phyloP scores from a whole-genome alignment of 2,329 filamentous ascomycete genomes.

The Trichothecium sympodiale region DNA sequence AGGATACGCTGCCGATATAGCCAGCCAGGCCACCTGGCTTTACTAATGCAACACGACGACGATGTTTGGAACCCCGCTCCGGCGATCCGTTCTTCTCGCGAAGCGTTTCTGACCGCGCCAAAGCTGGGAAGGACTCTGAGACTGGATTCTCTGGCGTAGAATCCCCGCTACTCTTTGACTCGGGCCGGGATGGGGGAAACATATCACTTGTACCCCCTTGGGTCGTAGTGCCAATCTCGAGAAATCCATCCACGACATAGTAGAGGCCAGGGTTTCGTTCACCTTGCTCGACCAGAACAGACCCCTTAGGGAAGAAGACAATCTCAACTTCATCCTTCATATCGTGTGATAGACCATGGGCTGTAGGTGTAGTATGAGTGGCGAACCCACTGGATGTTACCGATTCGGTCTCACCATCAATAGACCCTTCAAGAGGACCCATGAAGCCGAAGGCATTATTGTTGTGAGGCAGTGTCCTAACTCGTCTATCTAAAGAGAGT shows the following conservation, averaged over 20 bases:
- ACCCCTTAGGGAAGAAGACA: constrained; percentile 91
- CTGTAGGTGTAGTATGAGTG: constrained; percentile 49
- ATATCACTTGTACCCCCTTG: constrained; percentile 14
- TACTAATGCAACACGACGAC: constrained; percentile 74
- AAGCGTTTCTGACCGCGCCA: constrained; percentile 15
- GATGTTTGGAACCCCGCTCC: constrained; percentile 22
- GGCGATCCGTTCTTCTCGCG: constrained; percentile 9
- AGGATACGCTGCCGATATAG: constrained; percentile 89
- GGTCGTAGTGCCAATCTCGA: constrained; percentile 77
- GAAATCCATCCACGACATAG: constrained; percentile 93
- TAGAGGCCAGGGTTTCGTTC: constrained; percentile 95
- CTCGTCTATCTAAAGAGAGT: constrained; percentile 70
- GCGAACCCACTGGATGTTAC: constrained; percentile 60
- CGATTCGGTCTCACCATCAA: constrained; percentile 80
- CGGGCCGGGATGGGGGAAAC: constrained; percentile 15
- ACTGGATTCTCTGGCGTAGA: constrained; percentile 6
- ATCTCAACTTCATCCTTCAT: constrained; percentile 91
- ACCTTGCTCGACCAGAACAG: constrained; percentile 89
- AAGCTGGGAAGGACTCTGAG: constrained; percentile 16
- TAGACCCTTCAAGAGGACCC: constrained; percentile 63
- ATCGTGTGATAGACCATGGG: constrained; percentile 60
- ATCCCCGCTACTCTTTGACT: constrained; percentile 2
- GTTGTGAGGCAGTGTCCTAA: constrained; percentile 59
- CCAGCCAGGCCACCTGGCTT: constrained; percentile 92
- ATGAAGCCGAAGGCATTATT: constrained; percentile 86